Base-by-base conservation (phyloP, 176 grass and related monocot species). In the Musa beccarii region DNA sequence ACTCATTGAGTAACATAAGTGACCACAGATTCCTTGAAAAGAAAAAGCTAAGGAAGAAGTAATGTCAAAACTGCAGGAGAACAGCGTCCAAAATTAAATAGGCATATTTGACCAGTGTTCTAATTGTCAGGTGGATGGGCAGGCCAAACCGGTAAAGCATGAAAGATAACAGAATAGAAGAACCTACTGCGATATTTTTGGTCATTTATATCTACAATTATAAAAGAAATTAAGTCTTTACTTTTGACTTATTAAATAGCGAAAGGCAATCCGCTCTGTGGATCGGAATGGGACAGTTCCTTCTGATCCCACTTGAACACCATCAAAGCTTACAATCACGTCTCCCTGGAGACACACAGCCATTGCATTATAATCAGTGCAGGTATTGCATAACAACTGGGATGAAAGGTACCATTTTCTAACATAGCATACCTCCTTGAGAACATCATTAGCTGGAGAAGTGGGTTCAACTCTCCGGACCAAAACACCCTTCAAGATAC, bases 261-360 rank as follows among this genome's bases (percentile, higher is more conserved):
- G 95, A 82, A 98, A 93, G 80, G 84, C 95, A 84, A 98, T 98
- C 22, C 90, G 88, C 69, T 93, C 95, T 20, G 95, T 91, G 61
- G 95, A 98, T 51, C 86, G 82, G 75, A 98, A 98, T 21, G 90
- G 95, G 69, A 98, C 88, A 53, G 95, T 98, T 82, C 90, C 95
- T 89, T 98, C 95, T 78, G 85, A 91, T 80, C 95, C 95, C 72
- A 98, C 86, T 53, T 79, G 1, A 20, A 84, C 74, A 71, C 86
- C 90, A 84, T 98, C 95, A 82, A 98, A 98, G 79, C 95, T 98
- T 68, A 90, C 83, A 87, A 98, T 89, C 71, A 98, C 95, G 86
- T 98, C 95, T 57, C 95, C 95, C 95, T 98, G 83, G 69, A 77
- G n/a, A 91, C 55, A 26, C 69, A 69, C 1, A 71, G 63, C 26